Evolutionary conservation across 2,329 filamentous ascomycete species (phyloP), one percentile per base, ranked within the genome.

Genomic region (Curvularia verruculosa): DNA sequence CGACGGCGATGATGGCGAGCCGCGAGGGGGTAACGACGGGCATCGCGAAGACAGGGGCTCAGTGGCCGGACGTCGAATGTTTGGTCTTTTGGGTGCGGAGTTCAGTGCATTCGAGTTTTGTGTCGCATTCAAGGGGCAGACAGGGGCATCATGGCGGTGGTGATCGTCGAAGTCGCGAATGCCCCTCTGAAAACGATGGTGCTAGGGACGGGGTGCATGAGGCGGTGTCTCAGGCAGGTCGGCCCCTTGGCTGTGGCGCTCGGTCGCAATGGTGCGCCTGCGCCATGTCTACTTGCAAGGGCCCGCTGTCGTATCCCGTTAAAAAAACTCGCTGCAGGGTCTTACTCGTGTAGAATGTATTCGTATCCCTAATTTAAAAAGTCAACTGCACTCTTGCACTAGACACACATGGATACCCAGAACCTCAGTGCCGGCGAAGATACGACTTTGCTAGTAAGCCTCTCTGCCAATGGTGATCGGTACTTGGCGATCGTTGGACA

Each of bases 1-100:
- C 59, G 37, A 71, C 48, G 23, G 72, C 51, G 21, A 68, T 44
- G 44, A 70, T 56, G 62, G 66, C 64, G 58, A 74, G 56, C 57
- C 72, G 71, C 24, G 72, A 72, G 43, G 69, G 72, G 23, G 71
- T 74, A 45, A 75, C 29, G 52, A 65, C 56, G 44, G 72, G 71
- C 72, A 74, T 74, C 5, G 56, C 44, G 63, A 61, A 54, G 52
- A 43, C 24, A 23, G 23, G 18, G 49, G 36, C 39, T 48, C 43
- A 15, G 29, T 23, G 50, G 28, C 50, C 54, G 4, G 28, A 18
- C 1, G 29, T 21, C 18, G 23, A 37, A 15, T 37, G 29, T 13
- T 10, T 15, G 31, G 13, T 37, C 13, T 24, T 12, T 15, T 28
- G 24, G 21, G 24, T 23, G 48, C n/a, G 1, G 2, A 2, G 1